Conservation (phyloP, 1,284 basidiomycete species). For the Paramarasmius palmivorus region DNA sequence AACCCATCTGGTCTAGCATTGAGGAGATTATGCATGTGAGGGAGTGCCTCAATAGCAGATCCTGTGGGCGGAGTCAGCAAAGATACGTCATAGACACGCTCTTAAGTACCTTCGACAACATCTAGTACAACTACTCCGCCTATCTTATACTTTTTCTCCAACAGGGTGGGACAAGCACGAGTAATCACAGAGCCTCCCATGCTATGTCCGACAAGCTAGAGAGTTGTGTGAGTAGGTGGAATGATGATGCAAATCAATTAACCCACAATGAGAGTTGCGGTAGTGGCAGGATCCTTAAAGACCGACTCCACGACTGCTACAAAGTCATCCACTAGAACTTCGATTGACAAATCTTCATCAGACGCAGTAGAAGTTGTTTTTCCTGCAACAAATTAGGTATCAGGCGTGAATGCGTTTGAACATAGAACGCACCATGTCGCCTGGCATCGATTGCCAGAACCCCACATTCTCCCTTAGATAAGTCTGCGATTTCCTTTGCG, state of each 20-base stretch:
- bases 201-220: slow-evolving; percentile 83
- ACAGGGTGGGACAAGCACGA: slow-evolving; percentile 65
- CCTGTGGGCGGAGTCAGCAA: slow-evolving; percentile 44
- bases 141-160: slow-evolving; percentile 69
- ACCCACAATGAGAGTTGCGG: slow-evolving; percentile 74
- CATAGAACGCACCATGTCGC: slow-evolving; percentile 73
- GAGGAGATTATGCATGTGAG: slow-evolving; percentile 89
- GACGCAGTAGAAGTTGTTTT: slow-evolving; percentile 51
- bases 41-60: slow-evolving; percentile 90
- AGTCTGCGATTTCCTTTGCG: slow-evolving; percentile 71
- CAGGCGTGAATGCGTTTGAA: slow-evolving; percentile 4
- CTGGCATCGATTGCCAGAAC: slow-evolving; percentile 85
- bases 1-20: slow-evolving; percentile 86
- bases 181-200: slow-evolving; percentile 92
- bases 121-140: slow-evolving; percentile 90
- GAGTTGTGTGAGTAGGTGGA: not conserved
- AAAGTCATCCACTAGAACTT: slow-evolving; percentile 73
- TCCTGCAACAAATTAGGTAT: slow-evolving; percentile 40
- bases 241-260: slow-evolving; percentile 2
- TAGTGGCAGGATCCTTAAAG: slow-evolving; percentile 61
- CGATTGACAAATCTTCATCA: slow-evolving; percentile 73
- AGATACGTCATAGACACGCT: slow-evolving; percentile 1
- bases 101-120: slow-evolving; percentile 84
- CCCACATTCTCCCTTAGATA: slow-evolving; percentile 76
- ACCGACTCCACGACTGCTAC: slow-evolving; percentile 65